Conservation (phyloP, 2,329 filamentous ascomycete genomes). For the Xylariaceae sp. region DNA sequence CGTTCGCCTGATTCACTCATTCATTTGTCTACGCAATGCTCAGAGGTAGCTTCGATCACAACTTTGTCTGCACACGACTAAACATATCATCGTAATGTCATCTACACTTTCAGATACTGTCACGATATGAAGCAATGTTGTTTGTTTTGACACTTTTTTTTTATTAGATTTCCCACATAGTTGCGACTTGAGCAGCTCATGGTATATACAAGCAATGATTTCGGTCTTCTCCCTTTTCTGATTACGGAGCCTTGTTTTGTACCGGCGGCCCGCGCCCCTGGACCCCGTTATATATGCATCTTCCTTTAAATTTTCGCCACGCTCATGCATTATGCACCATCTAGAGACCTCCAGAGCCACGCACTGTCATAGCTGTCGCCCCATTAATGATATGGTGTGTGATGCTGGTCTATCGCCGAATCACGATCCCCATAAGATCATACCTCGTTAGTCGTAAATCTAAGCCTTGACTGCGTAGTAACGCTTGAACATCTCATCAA, state of each 20-base stretch:
- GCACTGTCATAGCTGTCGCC: conserved; percentile 19
- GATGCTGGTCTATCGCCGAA: conserved; percentile 26
- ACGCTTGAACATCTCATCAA: conserved; percentile 83
- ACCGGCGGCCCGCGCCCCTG: conserved; percentile 15
- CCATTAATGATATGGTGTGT: conserved; percentile 15
- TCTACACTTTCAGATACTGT: too few species aligned
- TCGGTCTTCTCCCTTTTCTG: conserved; percentile 20
- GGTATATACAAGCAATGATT: conserved; percentile 30
- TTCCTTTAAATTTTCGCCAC: conserved; percentile 17
- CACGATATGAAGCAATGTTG: too few species aligned
- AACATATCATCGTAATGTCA: too few species aligned
- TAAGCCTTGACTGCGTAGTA: conserved; percentile 72
- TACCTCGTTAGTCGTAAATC: conserved; percentile 19
- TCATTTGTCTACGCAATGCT: too few species aligned
- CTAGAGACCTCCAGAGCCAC: conserved; percentile 21
- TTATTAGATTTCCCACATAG: conserved; percentile 22
- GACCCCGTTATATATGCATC: conserved; percentile 20
- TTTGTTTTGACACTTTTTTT: conserved; percentile 21
- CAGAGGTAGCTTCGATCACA: too few species aligned
- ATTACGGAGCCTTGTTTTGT: conserved; percentile 19
- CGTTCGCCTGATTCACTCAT: too few species aligned
- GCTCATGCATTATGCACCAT: conserved; percentile 21
- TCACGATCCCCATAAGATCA: conserved; percentile 20
- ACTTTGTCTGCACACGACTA: too few species aligned
- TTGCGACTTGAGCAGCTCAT: conserved; percentile 20